Evolutionary conservation across 148 eudicot species (phyloP).

Genomic region (Cornus suecica): DNA sequence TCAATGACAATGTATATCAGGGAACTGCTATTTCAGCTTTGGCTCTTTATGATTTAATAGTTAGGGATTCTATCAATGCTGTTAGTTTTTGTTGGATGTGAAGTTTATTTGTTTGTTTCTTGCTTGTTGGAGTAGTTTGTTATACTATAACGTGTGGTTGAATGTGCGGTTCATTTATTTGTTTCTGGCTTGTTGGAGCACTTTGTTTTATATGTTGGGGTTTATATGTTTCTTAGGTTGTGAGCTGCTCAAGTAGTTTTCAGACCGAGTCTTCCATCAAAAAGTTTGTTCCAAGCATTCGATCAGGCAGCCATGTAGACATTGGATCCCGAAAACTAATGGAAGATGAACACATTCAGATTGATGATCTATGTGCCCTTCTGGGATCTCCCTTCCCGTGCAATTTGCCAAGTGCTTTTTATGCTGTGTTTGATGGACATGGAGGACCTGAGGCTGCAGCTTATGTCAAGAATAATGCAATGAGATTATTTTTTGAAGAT

Average conservation of each 20-base stretch:
- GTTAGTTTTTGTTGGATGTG: not conserved
- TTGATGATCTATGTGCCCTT: slow-evolving; percentile 29
- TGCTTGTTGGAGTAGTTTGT: not conserved
- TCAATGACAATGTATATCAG: too few species aligned
- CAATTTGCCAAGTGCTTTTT: slow-evolving; percentile 38
- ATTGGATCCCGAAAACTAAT: slow-evolving; percentile 30
- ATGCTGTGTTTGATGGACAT: slow-evolving; percentile 54
- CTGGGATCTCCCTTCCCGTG: slow-evolving; percentile 24
- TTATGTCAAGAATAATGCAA: slow-evolving; percentile 30
- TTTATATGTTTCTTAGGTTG: slow-evolving; percentile 16
- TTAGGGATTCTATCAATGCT: too few species aligned
- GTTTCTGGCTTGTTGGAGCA: not conserved
- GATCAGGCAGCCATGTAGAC: slow-evolving; percentile 38
- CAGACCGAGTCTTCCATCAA: slow-evolving; percentile 12
- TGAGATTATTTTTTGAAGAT: slow-evolving; percentile 36
- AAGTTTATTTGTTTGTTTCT: not conserved
- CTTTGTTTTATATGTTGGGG: not conserved
- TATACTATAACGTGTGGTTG: not conserved
- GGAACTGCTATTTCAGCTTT: too few species aligned
- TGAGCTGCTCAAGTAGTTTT: slow-evolving; percentile 23
- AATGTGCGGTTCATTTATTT: not conserved
- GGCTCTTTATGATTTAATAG: too few species aligned
- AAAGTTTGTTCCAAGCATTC: slow-evolving; percentile 24
- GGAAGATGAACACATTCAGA: slow-evolving; percentile 33
- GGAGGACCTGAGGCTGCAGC: slow-evolving; percentile 46